These are phyloP conservation scores for Calcarisporium arbuscula DNA, from an alignment of 2,329 filamentous ascomycete species.

Conservation along the genomic window DNA sequence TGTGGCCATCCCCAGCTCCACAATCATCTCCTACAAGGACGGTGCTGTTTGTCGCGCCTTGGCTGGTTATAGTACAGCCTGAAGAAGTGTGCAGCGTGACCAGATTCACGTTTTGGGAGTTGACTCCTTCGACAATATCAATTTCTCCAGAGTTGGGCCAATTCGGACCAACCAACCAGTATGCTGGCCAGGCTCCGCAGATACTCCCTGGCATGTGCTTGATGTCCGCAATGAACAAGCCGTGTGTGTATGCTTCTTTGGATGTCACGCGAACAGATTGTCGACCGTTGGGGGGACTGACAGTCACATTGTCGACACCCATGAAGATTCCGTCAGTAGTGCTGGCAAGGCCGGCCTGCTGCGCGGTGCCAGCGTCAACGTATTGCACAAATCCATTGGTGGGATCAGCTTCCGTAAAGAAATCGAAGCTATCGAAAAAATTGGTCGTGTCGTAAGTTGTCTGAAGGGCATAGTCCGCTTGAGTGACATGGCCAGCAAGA, in stretches of 20 bases:
- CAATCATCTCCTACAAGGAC: conserved; percentile 43
- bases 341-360: conserved; percentile 45
- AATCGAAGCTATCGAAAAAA: conserved; percentile 43
- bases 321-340: conserved; percentile 50
- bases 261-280: conserved; percentile 60
- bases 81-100: conserved; percentile 58
- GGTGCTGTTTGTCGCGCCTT: conserved; percentile 35
- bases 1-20: conserved; percentile 47
- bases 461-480: conserved; percentile 1
- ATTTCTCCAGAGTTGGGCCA: conserved; percentile 64
- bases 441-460: conserved; percentile 27
- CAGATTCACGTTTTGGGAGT: conserved; percentile 46
- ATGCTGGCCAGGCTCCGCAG: conserved; percentile 62
- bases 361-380: conserved; percentile 45
- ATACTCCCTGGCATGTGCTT: conserved; percentile 57
- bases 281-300: conserved; percentile 47
- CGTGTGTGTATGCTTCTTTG: conserved; percentile 53
- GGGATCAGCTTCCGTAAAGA: conserved; percentile 50
- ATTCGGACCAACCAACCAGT: conserved; percentile 53
- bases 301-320: conserved; percentile 53
- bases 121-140: conserved; percentile 68
- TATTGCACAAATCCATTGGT: conserved; percentile 65
- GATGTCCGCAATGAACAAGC: conserved; percentile 61
- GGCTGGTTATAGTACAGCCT: conserved; percentile 46
- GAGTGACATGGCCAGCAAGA: neutral